Evolutionary conservation across 768 basidiomycete genomes (phyloP).

Genomic region (Lyophyllum semitale): DNA sequence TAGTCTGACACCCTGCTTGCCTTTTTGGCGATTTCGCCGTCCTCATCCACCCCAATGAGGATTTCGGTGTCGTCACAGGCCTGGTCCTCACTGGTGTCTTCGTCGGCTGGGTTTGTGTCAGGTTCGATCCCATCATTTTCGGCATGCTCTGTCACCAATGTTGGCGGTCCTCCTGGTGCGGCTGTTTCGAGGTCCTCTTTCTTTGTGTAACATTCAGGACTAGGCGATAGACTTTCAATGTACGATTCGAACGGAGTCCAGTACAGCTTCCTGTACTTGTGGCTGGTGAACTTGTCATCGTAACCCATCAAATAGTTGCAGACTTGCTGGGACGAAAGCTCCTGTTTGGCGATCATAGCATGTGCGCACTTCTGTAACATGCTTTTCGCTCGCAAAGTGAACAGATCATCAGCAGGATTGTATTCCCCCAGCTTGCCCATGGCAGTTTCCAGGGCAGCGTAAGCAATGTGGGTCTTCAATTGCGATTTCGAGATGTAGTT

Average conservation of each 20-base stretch:
- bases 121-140: too few species aligned
- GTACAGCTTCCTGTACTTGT: not conserved
- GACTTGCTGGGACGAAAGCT: not conserved
- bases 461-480: conserved; percentile 42
- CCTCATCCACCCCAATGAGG: not conserved
- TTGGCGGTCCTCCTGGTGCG: too few species aligned
- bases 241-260: not conserved
- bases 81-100: too few species aligned
- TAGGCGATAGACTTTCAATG: not conserved
- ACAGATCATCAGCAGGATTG: conserved; percentile 17
- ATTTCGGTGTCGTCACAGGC: not conserved
- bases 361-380: conserved; percentile 33
- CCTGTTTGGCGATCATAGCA: not conserved
- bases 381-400: conserved; percentile 25
- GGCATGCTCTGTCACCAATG: too few species aligned
- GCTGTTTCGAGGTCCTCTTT: too few species aligned
- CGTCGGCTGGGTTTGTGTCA: too few species aligned
- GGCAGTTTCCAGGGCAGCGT: conserved; percentile 36
- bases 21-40: not conserved
- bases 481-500: conserved; percentile 49
- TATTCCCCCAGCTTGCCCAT: conserved; percentile 28
- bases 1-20: not conserved
- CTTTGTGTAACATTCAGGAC: not conserved
- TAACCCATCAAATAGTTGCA: not conserved
- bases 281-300: not conserved